These are phyloP conservation scores for Exophiala viscosa DNA, from an alignment of 2,329 filamentous ascomycete species.

Conservation along the genomic window DNA sequence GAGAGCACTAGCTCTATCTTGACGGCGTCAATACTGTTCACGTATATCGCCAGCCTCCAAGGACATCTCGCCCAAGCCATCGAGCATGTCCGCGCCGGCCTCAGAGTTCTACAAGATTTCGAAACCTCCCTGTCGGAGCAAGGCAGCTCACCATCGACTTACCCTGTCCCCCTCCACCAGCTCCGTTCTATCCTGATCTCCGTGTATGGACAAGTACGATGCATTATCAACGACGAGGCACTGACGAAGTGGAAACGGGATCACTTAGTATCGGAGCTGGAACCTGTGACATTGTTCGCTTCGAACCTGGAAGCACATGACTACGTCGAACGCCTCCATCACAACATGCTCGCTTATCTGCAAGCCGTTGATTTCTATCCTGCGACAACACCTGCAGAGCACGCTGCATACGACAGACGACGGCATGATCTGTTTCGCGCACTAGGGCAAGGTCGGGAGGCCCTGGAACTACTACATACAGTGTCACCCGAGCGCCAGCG, in stretches of 20 bases:
- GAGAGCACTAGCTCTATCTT: conserved; percentile 33
- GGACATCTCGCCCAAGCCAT: conserved; percentile 46
- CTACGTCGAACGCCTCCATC: conserved; percentile 12
- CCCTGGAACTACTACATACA: conserved; percentile 5
- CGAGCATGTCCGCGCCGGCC: conserved; percentile 33
- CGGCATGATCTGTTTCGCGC: background rate
- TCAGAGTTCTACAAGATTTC: conserved; percentile 29
- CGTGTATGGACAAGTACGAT: conserved; percentile 14
- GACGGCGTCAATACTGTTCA: conserved; percentile 50
- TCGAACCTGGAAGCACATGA: conserved; percentile 8
- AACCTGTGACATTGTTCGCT: background rate
- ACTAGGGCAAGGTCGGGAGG: conserved; percentile 1
- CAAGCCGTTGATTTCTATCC: conserved; percentile 5
- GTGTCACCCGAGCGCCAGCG: background rate
- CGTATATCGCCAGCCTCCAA: conserved; percentile 54
- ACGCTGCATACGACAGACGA: background rate
- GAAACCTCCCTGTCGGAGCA: background rate
- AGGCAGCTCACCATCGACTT: background rate
- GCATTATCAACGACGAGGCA: conserved; percentile 17
- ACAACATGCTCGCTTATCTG: conserved; percentile 11
- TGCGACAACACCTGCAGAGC: conserved; percentile 6
- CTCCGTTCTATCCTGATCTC: conserved; percentile 8
- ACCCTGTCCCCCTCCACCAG: conserved; percentile 4
- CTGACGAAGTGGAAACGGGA: conserved; percentile 2
- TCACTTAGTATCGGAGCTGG: conserved; percentile 3